Conservation (phyloP, 352 stramenopile genomes). For the Globisporangium uncinulatum region DNA sequence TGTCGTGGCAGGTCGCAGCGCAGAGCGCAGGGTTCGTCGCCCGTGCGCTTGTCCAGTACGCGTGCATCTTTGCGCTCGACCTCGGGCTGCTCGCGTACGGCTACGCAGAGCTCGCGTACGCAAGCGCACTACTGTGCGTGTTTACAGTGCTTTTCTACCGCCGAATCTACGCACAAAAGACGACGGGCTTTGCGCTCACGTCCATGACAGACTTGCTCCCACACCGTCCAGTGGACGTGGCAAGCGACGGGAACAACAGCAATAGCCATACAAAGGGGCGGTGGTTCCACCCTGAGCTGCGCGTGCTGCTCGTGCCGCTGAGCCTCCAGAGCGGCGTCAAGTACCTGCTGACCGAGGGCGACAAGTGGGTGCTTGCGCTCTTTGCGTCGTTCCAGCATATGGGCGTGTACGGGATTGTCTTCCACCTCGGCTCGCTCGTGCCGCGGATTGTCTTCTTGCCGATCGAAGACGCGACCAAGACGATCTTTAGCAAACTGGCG, state of each 20-base stretch:
- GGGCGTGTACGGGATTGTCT: constrained; percentile 95
- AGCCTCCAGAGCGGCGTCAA: constrained; percentile 95
- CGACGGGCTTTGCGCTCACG: constrained; percentile 30
- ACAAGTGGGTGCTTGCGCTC: constrained; percentile 93
- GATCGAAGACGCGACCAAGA: constrained; percentile 94
- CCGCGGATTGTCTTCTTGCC: constrained; percentile 94
- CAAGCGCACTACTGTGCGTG: constrained; percentile 46
- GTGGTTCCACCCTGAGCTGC: constrained; percentile 54
- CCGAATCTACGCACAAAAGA: constrained; percentile 21
- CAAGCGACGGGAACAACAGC: too few species aligned
- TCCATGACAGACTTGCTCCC: constrained; percentile 55
- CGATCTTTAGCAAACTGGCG: constrained; percentile 92
- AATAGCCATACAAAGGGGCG: too few species aligned
- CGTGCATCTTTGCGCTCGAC: constrained; percentile 56
- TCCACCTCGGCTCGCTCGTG: constrained; percentile 93
- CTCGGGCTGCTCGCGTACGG: constrained; percentile 70
- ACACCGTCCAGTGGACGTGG: too few species aligned
- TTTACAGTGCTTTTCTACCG: constrained; percentile 52
- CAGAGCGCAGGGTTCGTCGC: constrained; percentile 73
- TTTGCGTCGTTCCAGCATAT: constrained; percentile 91
- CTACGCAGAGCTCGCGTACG: constrained; percentile 70
- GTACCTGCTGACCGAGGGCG: constrained; percentile 95
- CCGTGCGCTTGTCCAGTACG: constrained; percentile 60
- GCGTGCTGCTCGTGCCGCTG: constrained; percentile 64
- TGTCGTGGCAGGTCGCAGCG: constrained; percentile 79